Evolutionary conservation across 2,329 filamentous ascomycete species (phyloP).

Genomic region (Penicillium sp.): DNA sequence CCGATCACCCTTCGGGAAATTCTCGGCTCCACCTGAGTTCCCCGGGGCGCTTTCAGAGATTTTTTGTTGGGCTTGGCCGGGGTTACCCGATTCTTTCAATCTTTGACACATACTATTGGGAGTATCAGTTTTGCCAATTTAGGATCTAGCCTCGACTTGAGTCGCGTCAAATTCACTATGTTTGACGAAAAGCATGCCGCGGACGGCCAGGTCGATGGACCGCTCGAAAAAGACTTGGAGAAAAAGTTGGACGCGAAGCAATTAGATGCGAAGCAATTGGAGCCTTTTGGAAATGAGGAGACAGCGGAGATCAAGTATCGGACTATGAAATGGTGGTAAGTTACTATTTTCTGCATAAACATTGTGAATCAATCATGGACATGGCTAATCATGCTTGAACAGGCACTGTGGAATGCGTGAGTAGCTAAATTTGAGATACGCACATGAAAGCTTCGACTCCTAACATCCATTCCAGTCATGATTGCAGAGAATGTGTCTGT

Average conservation of each 20-base stretch:
- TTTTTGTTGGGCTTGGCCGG: constrained; percentile 1
- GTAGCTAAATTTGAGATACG: constrained; percentile 6
- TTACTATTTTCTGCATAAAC: background rate
- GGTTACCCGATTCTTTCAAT: background rate
- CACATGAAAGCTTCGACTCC: background rate
- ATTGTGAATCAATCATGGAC: background rate
- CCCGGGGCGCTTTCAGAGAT: constrained; percentile 7
- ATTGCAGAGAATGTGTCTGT: constrained; percentile 59
- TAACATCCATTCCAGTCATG: constrained; percentile 46
- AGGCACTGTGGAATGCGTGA: constrained; percentile 41
- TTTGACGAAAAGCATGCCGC: constrained; percentile 17
- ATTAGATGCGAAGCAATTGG: constrained; percentile 20
- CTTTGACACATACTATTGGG: background rate
- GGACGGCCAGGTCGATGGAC: constrained; percentile 11
- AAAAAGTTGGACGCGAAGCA: constrained; percentile 19
- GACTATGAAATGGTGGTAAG: constrained; percentile 47
- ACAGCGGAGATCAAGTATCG: constrained; percentile 48
- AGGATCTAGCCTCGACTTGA: background rate
- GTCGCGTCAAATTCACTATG: constrained; percentile 11
- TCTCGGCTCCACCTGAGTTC: constrained; percentile 4
- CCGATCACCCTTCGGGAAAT: constrained; percentile 6
- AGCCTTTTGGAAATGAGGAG: constrained; percentile 41
- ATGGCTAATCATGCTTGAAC: constrained; percentile 6
- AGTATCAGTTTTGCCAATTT: background rate
- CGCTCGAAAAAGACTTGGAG: constrained; percentile 14